Base-by-base conservation (phyloP, 129 eudicot genomes). In the Daucus carota region DNA sequence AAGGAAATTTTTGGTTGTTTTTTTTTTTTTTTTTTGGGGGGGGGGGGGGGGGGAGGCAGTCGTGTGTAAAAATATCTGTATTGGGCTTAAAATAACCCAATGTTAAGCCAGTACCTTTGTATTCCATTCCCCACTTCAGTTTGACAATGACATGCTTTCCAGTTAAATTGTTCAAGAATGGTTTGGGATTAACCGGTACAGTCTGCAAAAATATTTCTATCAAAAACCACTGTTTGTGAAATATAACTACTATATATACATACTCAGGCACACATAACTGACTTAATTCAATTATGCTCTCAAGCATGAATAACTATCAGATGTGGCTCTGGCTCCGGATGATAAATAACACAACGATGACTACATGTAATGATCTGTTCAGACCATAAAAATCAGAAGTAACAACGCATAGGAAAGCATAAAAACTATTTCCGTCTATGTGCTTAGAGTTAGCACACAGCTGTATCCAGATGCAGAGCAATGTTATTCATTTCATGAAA, bases 71-170 rank as follows among this genome's bases (percentile, higher is more conserved):
- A 57, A n/a, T 12, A 57, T 57, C 65, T 24, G 65, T 1, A 57
- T 8, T 24, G 32, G 65, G 16, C 31, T 2, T 57, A 57, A n/a
- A 57, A 57, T 8, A 52, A 57, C n/a, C 32, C 15, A 3, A 57
- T 57, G 65, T 15, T n/a, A 24, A 20, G 54, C 69, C 13, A 29
- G 12, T 66, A 87, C 90, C 97, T 87, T 92, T 92, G 84, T 92
- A 92, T 72, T 92, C 97, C 96, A 92, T 89, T 81, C 97, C 97
- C 97, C 97, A 89, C 76, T 92, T 89, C 77, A 92, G 88, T 72
- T 92, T 92, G 62, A 92, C 97, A 77, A 92, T 85, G 67, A 92
- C 96, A 44, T 80, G 85, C 83, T 92, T 92, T 72, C 97, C 97
- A 68, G 96, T 92, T 85, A 91, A 76, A 76, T 91, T 91, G 90